phyloP scores from a whole-genome alignment of 2,329 filamentous ascomycete species.

The Cercospora sp. region DNA sequence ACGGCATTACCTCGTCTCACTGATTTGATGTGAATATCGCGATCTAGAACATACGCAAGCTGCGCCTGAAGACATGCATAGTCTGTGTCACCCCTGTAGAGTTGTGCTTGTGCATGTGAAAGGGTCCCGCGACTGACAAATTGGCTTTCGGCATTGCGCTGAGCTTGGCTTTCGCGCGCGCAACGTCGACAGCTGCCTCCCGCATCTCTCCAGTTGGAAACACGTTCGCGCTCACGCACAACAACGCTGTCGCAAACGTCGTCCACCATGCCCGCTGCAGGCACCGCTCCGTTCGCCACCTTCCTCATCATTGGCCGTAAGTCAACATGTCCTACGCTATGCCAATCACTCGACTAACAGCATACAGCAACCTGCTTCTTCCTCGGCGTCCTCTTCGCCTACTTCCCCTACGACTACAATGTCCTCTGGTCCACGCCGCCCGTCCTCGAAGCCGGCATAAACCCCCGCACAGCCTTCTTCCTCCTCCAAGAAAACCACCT shows the following conservation, averaged over 20 bases:
- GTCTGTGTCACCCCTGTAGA: conserved; percentile 1
- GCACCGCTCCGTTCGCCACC: conserved; percentile 71
- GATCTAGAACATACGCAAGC: not conserved
- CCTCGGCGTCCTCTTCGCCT: conserved; percentile 94
- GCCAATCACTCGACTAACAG: not conserved
- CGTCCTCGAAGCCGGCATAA: conserved; percentile 17
- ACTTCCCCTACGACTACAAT: conserved; percentile 93
- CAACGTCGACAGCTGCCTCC: not conserved
- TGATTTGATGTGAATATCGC: not conserved
- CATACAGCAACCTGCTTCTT: conserved; percentile 78
- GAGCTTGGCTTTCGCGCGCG: not conserved
- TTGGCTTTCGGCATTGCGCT: conserved; percentile 8
- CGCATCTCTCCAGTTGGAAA: not conserved
- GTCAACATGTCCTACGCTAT: conserved; percentile 41
- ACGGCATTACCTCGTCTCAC: not conserved
- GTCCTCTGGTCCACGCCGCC: conserved; percentile 73
- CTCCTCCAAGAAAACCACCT: conserved; percentile 86
- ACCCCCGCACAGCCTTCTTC: conserved; percentile 64
- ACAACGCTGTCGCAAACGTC: conserved; percentile 11
- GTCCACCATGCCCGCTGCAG: conserved; percentile 34
- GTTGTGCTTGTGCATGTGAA: not conserved
- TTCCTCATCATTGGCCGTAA: conserved; percentile 95
- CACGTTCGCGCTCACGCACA: not conserved
- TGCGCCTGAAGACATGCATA: not conserved
- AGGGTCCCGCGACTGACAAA: not conserved